These are phyloP conservation scores for Backusella macrospora DNA, from an alignment of 192 early-diverging fungal genomes.

Conservation along the genomic window DNA sequence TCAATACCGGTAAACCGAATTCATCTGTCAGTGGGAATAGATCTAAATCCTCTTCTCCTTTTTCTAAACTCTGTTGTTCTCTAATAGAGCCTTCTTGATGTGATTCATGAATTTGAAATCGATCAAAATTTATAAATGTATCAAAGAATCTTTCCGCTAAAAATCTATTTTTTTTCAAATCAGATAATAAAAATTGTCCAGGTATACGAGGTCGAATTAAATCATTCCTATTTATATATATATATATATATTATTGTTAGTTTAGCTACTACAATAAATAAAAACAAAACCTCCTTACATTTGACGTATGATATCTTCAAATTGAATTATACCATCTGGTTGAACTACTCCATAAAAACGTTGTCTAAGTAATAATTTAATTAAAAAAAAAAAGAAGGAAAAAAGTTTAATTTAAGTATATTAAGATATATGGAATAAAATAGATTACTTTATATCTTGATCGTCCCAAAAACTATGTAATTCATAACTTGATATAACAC, in stretches of 20 bases:
- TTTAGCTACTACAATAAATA: neutral
- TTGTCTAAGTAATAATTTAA: conserved; percentile 8
- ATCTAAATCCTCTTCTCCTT: neutral
- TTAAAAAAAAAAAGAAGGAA: neutral
- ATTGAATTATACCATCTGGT: conserved; percentile 23
- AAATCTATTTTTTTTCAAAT: conserved; percentile 37
- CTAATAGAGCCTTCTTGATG: conserved; percentile 24
- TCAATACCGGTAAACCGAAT: conserved; percentile 15
- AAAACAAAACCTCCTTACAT: conserved; percentile 25
- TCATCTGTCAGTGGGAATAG: neutral
- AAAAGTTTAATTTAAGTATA: neutral
- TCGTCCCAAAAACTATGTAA: conserved; percentile 86
- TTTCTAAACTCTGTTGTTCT: neutral
- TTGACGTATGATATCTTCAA: conserved; percentile 44
- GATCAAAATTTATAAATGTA: conserved; percentile 40
- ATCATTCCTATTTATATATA: conserved; percentile 41
- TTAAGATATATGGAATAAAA: neutral
- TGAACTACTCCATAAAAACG: neutral
- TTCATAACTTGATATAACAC: conserved; percentile 83
- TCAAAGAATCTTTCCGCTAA: conserved; percentile 46
- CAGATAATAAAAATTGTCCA: conserved; percentile 36
- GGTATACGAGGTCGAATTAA: conserved; percentile 35
- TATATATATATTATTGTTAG: too few relatives aligned
- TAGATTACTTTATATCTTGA: conserved; percentile 53
- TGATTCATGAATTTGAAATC: conserved; percentile 43